These are phyloP conservation scores for Sporothrix sp. DNA, from an alignment of 2,329 filamentous ascomycete genomes.

Conservation along the genomic window DNA sequence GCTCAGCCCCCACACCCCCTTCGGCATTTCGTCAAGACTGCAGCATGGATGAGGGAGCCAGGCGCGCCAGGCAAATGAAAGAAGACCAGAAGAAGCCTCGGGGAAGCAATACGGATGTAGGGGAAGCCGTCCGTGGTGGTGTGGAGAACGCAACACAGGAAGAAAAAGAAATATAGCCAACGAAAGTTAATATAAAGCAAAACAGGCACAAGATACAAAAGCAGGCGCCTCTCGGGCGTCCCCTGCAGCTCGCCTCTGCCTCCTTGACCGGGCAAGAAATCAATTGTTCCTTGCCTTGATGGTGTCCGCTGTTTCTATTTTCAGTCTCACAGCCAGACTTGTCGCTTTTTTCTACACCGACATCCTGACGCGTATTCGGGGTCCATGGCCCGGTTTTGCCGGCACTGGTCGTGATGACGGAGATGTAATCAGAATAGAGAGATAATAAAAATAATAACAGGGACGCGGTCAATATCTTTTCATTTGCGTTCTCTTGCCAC, in stretches of 20 bases:
- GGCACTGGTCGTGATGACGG: too few relatives aligned
- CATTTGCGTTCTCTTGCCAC: too few relatives aligned
- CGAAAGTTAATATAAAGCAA: neutral
- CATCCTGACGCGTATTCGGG: neutral
- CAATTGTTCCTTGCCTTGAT: neutral
- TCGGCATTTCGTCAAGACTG: constrained; percentile 3
- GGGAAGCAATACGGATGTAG: neutral
- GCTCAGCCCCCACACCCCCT: constrained; percentile 2
- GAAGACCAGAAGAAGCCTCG: constrained; percentile 1
- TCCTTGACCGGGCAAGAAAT: constrained; percentile 11
- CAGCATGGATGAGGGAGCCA: neutral
- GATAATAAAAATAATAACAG: too few relatives aligned
- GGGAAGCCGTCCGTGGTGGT: constrained; percentile 4
- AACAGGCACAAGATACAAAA: neutral
- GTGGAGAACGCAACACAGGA: neutral
- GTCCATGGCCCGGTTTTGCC: neutral
- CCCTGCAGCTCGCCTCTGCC: constrained; percentile 14
- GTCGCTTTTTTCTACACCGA: neutral
- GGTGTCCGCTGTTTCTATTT: neutral
- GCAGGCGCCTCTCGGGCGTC: neutral
- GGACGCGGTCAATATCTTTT: too few relatives aligned
- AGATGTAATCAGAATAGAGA: too few relatives aligned
- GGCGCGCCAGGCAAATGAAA: neutral
- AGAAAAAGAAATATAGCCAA: neutral
- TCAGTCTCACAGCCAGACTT: too few relatives aligned